phyloP scores from a whole-genome alignment of 768 basidiomycete genomes.

The Suillus decipiens region DNA sequence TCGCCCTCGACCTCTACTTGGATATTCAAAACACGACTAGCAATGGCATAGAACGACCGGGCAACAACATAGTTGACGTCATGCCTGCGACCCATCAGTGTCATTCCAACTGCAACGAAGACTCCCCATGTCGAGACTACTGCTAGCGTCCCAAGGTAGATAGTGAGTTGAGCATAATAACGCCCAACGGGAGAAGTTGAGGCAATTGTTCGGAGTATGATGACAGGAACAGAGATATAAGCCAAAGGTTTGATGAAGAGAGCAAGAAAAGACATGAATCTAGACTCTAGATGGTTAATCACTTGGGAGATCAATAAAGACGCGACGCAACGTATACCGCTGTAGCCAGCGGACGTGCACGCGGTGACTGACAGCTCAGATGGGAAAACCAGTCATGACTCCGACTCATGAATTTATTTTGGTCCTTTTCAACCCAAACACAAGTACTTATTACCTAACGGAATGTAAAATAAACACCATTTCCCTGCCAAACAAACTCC shows the following conservation, averaged over 20 bases:
- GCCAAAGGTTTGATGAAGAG: conserved; percentile 69
- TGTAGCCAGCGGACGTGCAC: conserved; percentile 26
- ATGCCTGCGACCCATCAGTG: conserved; percentile 65
- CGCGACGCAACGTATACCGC: conserved; percentile 25
- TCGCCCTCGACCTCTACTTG: conserved; percentile 80
- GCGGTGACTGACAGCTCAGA: conserved; percentile 20
- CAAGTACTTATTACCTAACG: neutral
- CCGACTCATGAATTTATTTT: neutral
- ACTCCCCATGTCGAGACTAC: conserved; percentile 74
- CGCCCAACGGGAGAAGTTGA: conserved; percentile 55
- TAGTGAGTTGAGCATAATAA: conserved; percentile 72
- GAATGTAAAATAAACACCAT: neutral
- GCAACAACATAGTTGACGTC: conserved; percentile 87
- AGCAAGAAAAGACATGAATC: conserved; percentile 61
- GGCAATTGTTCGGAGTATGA: conserved; percentile 64
- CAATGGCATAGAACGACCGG: conserved; percentile 74
- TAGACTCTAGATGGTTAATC: conserved; percentile 18
- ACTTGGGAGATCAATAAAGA: conserved; percentile 16
- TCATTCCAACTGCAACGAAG: conserved; percentile 64
- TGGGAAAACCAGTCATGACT: conserved; percentile 28
- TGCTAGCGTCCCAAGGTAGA: conserved; percentile 73
- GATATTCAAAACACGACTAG: conserved; percentile 64
- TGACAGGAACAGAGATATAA: conserved; percentile 72
- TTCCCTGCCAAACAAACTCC: neutral
- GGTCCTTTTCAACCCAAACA: conserved; percentile 11